Evolutionary conservation across 208 protist species (phyloP), one percentile per base, ranked within the genome.

Genomic region (Acanthamoeba castellanii): DNA sequence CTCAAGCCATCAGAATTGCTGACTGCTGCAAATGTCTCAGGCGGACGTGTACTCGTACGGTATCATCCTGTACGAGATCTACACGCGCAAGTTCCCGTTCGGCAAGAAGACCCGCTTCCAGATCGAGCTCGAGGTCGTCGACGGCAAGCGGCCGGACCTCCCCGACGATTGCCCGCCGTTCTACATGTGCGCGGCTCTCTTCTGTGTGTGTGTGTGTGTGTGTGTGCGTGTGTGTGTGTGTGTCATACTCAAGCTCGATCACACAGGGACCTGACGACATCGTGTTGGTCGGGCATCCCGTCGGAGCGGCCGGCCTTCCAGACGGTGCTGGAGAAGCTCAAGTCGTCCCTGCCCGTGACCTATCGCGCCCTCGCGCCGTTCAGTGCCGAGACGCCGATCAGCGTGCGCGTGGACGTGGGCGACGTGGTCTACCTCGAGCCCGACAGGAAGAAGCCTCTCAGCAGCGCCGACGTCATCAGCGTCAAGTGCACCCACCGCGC

Each of bases 31-130:
- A 30, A 68, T 74, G 1, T 0, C 66, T 3, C 25, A 87, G 20
- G 95, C 95, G 22, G 95, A 96, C 93, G 94, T 92, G 1, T 96
- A 96, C n/a, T 85, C 57, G 20, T 96, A 95, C 82, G 95, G 90
- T 11, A 96, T 96, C 76, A 94, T 96, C 78, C 32, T 94, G 22
- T 96, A 95, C 47, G 88, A 93, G 88, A 93, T 93, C 88, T 93
- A 76, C 34, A 76, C 88, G 37, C 88, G 88, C 88, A 70, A 93
- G 45, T 93, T 93, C 88, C 88, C 88, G 13, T 93, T 93, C 61
- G 88, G 88, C 61, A 93, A 93, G 66, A 93, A 93, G 88, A 93
- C 55, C 59, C 32, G 88, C 34, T 68, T 93, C 42, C 88, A 93
- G 47, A 93, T 93, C 25, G 88, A 93, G 61, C 47, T 93, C 27